Base-by-base conservation (phyloP, 208 protist genomes). In the Leishmania turanica region DNA sequence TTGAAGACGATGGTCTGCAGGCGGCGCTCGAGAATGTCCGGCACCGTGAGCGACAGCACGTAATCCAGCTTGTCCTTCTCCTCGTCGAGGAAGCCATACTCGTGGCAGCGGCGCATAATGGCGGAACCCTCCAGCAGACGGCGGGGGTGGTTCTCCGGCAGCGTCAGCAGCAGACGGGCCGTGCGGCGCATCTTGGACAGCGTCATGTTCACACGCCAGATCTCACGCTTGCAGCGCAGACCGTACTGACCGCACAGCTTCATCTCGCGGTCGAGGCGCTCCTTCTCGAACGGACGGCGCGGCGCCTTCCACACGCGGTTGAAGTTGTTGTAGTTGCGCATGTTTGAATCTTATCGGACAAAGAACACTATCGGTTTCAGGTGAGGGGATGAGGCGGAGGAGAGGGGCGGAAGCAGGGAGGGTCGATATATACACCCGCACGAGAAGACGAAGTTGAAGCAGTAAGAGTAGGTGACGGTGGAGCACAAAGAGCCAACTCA, bases 1-100 rank as follows among this genome's bases (percentile, higher is more conserved):
- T 99, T 99, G 96, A 99, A 99, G 49, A 99, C 98, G 74, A 99
- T 87, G 56, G 99, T 99, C 96, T 99, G 99, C 73, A 99, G 99
- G 87, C 99, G 98, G 87, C 99, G 98, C 90, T 99, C 99, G 51
- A 99, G 94, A 93, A 99, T 99, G 88, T 99, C 99, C 75, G 99
- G 94, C 73, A 99, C 91, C 84, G 99, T 99, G 60, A 99, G 98
- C 58, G 96, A 98, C 42, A 99, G 99, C 78, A 99, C 99, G 95
- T 99, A 99, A 99, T 99, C 99, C 82, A 99, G 98, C 88, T 99
- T 99, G 93, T 99, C 96, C 94, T 99, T 99, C 71, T 95, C 93
- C 89, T 99, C 99, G 54, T 99, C 96, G 60, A 99, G 97, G 84
- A 99, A 96, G 74, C 74, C 74, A 17, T 76, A 94, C 84, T 99